Base-by-base conservation (phyloP, 176 grass and related monocot species). In the Cymbopogon citratus region DNA sequence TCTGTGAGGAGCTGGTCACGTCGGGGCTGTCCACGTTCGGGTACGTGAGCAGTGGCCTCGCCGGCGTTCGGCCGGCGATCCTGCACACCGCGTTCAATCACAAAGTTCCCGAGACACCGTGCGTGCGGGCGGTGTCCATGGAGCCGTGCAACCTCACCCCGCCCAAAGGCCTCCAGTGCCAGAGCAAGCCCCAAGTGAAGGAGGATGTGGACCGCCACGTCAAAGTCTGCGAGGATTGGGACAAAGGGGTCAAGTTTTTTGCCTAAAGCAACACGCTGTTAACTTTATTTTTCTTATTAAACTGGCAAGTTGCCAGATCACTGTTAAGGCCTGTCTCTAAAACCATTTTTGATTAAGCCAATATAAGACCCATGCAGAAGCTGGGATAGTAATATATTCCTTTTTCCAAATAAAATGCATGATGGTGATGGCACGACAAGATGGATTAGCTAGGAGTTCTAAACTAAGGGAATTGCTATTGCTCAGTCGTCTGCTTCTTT, bases 11-110 rank as follows among this genome's bases (percentile, higher is more conserved):
- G 69, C 31, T 91, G 13, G 0, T 90, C 19, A 94, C 92, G 7
- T 85, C 66, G 0, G 82, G 79, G 26, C 13, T 80, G 8, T 94
- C 89, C 0, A 92, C 92, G 12, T 94, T 94, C 63, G 87, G 89
- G 26, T 91, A 87, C 83, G 71, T 87, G 10, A 71, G 84, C 70
- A 66, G 76, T 54, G 69, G 88, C 75, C 85, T 95, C 59, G 82
- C 87, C 9, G 84, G 89, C 0, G n/a, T 91, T 41, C 78, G 70
- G 26, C 87, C 91, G 14, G 7, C 62, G 10, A 73, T 85, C 62
- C 73, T 95, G 36, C 12, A 27, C 28, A 14, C 73, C 4, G 35
- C 75, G 14, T 2, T 31, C 1, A 2, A 21, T 1, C 34, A 73
- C 15, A 86, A 41, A 5, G 25, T 67, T 7, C 73, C 78, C 0